These are phyloP conservation scores for Irineochytrium annulatum DNA, from an alignment of 192 early-diverging fungal genomes.

Conservation along the genomic window DNA sequence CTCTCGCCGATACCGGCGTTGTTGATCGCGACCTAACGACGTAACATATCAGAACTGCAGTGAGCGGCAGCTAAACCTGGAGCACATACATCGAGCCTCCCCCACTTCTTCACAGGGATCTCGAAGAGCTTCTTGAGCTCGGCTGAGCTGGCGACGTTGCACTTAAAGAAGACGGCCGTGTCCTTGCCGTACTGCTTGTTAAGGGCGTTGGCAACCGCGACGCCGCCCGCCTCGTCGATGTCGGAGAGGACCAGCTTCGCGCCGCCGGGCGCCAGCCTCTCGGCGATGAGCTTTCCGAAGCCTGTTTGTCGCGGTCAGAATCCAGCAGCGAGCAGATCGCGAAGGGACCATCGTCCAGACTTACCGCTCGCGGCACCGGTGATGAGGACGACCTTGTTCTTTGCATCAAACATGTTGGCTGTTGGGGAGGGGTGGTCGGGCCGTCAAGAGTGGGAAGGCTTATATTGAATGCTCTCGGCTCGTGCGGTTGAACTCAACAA, in stretches of 20 bases:
- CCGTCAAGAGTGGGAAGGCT: too few species aligned
- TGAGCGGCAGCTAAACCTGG: background rate
- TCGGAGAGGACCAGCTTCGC: constrained; percentile 3
- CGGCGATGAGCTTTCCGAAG: constrained; percentile 14
- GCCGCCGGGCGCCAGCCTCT: constrained; percentile 12
- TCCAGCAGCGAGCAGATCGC: too few species aligned
- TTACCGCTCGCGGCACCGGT: constrained; percentile 12
- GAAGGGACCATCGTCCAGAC: background rate
- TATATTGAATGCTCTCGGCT: too few species aligned
- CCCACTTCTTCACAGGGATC: constrained; percentile 52
- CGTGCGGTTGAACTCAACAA: too few species aligned
- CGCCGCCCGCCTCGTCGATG: background rate
- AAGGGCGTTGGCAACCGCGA: background rate
- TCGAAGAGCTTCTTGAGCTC: constrained; percentile 63
- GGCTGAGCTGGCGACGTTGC: constrained; percentile 67
- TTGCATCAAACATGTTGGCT: too few species aligned
- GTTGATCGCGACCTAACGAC: constrained; percentile 34
- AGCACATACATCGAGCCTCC: constrained; percentile 36
- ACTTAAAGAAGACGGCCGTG: constrained; percentile 52
- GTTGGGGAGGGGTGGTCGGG: too few species aligned
- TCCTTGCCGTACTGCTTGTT: constrained; percentile 9
- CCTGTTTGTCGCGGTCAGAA: too few species aligned
- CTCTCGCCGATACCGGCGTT: constrained; percentile 44
- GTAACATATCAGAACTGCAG: background rate
- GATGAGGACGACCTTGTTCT: constrained; percentile 20